phyloP scores from a whole-genome alignment of 2,329 filamentous ascomycete species.

The Diaporthe ilicicola region DNA sequence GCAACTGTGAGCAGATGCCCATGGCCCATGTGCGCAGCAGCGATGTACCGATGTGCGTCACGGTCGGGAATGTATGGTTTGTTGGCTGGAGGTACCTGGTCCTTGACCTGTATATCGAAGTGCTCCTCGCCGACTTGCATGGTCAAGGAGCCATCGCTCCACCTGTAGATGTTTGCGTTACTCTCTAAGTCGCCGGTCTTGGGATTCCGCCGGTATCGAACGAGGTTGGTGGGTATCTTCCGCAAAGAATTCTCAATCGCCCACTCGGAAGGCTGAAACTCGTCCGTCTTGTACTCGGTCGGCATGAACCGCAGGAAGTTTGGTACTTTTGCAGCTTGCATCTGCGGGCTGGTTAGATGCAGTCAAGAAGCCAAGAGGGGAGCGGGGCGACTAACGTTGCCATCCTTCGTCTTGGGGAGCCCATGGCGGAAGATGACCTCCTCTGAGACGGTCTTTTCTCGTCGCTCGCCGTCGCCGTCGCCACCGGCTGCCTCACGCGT shows the following conservation, averaged over 20 bases:
- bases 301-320: constrained; percentile 77
- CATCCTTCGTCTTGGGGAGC: constrained; percentile 75
- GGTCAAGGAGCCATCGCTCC: constrained; percentile 82
- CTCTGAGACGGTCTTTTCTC: constrained; percentile 67
- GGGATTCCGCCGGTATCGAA: constrained; percentile 75
- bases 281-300: constrained; percentile 70
- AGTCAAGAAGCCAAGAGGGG: neutral
- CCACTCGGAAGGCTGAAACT: constrained; percentile 68
- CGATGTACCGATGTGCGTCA: constrained; percentile 80
- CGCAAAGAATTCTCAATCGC: constrained; percentile 63
- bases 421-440: constrained; percentile 74
- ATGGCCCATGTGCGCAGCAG: constrained; percentile 73
- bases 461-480: constrained; percentile 51
- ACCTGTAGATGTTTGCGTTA: constrained; percentile 78
- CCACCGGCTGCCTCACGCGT: constrained; percentile 53
- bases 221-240: constrained; percentile 68
- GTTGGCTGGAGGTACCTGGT: constrained; percentile 68
- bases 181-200: constrained; percentile 74
- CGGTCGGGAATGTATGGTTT: constrained; percentile 72
- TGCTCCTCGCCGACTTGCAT: constrained; percentile 79
- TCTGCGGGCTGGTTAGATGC: constrained; percentile 50
- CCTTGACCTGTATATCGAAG: constrained; percentile 77
- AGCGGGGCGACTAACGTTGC: constrained; percentile 61
- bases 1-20: constrained; percentile 77
- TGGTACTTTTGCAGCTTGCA: constrained; percentile 76